A percentile compares a stretch with the other conserved stretches of the same genome.
Conservation (phyloP, 1,284 basidiomycete genomes). For the Ceratobasidium sp. region DNA sequence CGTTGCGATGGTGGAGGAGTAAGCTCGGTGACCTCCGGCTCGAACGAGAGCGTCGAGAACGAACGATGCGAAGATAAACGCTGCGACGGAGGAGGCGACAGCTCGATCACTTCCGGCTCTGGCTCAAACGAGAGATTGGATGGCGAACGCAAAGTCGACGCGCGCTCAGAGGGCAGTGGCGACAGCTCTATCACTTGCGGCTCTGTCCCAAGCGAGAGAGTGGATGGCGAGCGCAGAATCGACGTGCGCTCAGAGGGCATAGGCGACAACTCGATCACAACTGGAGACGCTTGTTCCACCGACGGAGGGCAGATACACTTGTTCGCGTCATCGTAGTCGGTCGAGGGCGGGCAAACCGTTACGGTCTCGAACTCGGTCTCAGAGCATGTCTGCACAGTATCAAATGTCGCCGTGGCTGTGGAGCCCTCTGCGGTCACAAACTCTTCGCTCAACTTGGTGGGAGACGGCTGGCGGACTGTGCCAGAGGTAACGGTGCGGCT, state of each 20-base stretch:
- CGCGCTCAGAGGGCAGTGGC: neutral
- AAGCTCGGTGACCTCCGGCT: conserved; percentile 13
- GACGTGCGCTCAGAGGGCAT: neutral
- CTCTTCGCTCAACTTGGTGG: conserved; percentile 37
- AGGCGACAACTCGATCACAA: conserved; percentile 12
- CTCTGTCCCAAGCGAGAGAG: neutral
- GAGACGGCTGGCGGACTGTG: conserved; percentile 10
- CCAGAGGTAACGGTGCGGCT: conserved; percentile 33
- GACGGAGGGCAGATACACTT: conserved; percentile 39
- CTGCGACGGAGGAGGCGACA: conserved; percentile 27
- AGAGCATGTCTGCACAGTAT: conserved; percentile 30
- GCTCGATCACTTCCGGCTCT: conserved; percentile 6
- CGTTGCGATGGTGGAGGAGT: conserved; percentile 20
- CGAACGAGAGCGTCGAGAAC: conserved; percentile 4
- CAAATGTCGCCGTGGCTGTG: neutral
- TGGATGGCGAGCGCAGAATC: neutral
- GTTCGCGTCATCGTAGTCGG: conserved; percentile 39
- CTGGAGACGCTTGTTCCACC: neutral
- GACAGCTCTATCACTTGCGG: conserved; percentile 6
- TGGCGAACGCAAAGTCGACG: neutral
- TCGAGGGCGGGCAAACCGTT: conserved; percentile 43
- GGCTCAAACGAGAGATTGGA: neutral
- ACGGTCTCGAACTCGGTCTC: conserved; percentile 45
- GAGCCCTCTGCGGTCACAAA: conserved; percentile 40
- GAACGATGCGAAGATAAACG: conserved; percentile 8